Evolutionary conservation across 495 filamentous ascomycete genomes (phyloP).

Genomic region (Haplographium delicatum): DNA sequence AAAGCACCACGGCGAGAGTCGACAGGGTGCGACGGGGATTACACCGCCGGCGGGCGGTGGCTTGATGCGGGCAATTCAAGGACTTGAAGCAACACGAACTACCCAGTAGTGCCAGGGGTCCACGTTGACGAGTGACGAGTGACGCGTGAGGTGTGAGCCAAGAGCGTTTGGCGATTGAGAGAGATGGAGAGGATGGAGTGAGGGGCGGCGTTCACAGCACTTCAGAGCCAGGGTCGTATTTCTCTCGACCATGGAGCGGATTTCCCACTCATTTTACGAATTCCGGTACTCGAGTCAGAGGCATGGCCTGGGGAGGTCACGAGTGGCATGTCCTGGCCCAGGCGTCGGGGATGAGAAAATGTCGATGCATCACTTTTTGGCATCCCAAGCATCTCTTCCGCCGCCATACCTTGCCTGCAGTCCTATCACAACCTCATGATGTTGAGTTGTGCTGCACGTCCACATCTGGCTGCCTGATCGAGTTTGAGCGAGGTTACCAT

Average conservation of each 20-base stretch:
- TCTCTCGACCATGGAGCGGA: too few species aligned
- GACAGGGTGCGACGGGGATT: conserved; percentile 11
- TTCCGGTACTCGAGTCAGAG: background rate
- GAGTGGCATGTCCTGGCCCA: background rate
- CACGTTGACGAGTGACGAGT: background rate
- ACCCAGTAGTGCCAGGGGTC: background rate
- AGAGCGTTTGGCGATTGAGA: background rate
- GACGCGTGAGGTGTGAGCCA: background rate
- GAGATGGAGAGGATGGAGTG: too few species aligned
- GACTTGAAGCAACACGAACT: conserved; percentile 2
- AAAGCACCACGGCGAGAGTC: background rate
- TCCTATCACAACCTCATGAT: background rate
- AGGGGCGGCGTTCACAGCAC: conserved; percentile 2
- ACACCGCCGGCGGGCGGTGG: conserved; percentile 8
- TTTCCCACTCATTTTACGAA: too few species aligned
- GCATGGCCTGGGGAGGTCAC: background rate
- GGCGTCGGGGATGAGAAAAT: background rate
- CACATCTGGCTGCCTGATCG: background rate
- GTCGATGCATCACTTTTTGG: conserved; percentile 3
- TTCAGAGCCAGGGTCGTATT: background rate
- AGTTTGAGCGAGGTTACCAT: background rate
- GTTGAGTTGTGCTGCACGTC: background rate
- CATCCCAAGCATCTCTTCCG: background rate
- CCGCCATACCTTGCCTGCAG: background rate
- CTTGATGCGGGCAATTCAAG: conserved; percentile 16